Evolutionary conservation across 345 rosid species (phyloP).

Genomic region (Crucihimalaya himalaica): DNA sequence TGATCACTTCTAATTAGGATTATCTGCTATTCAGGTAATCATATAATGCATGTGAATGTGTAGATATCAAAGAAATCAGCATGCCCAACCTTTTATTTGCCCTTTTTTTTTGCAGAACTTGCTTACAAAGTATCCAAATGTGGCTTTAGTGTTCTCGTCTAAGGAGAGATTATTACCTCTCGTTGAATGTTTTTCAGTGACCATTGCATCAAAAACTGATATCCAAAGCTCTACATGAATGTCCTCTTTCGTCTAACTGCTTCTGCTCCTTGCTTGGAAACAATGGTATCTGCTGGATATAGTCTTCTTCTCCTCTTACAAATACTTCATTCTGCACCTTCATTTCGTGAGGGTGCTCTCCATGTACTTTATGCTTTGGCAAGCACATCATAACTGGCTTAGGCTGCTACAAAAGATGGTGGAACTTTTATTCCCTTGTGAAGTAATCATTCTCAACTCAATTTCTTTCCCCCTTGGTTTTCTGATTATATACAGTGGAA

Average conservation of each 20-base stretch:
- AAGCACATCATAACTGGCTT: conserved; percentile 96
- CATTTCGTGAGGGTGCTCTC: conserved; percentile 91
- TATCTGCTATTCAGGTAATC: conserved; percentile 84
- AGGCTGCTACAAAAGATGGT: conserved; percentile 99
- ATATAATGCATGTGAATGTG: conserved; percentile 16
- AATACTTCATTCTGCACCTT: conserved; percentile 93
- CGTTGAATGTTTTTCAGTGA: conserved; percentile 85
- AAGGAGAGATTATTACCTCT: conserved; percentile 89
- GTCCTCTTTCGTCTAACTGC: conserved; percentile 89
- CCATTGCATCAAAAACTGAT: conserved; percentile 73
- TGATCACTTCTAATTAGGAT: conserved; percentile 72
- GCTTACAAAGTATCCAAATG: conserved; percentile 77
- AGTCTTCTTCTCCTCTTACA: conserved; percentile 92
- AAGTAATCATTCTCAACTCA: conserved; percentile 52
- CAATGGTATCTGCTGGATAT: conserved; percentile 98
- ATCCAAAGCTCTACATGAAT: conserved; percentile 86
- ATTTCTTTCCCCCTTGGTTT: neutral
- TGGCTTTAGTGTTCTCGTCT: conserved; percentile 88
- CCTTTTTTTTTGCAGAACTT: conserved; percentile 58
- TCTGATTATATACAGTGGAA: conserved; percentile 20
- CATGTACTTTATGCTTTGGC: conserved; percentile 99
- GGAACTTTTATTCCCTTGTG: conserved; percentile 92
- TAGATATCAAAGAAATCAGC: conserved; percentile 10
- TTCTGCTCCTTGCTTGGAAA: conserved; percentile 97
- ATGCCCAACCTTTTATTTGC: conserved; percentile 38